phyloP scores from a whole-genome alignment of 345 rosid genomes.

The Mercurialis annua region DNA sequence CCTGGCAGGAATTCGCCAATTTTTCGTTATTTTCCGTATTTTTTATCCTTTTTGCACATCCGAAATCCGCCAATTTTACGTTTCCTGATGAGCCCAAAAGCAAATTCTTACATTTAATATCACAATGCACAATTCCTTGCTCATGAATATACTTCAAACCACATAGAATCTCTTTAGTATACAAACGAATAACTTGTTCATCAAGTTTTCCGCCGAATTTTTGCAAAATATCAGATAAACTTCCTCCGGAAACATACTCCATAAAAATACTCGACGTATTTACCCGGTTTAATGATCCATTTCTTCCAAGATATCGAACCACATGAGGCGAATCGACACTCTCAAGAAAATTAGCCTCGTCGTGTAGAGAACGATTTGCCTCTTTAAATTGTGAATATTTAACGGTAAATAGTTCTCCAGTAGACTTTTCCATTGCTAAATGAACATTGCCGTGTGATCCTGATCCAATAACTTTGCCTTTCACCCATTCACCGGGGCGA shows the following conservation, averaged over 20 bases:
- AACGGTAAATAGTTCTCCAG: slow-evolving; percentile 29
- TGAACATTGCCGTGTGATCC: slow-evolving; percentile 38
- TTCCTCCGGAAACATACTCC: slow-evolving; percentile 42
- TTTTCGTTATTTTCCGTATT: background rate
- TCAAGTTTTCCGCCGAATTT: slow-evolving; percentile 37
- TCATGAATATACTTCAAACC: slow-evolving; percentile 35
- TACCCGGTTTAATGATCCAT: slow-evolving; percentile 3
- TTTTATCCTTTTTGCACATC: slow-evolving; percentile 32
- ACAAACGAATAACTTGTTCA: slow-evolving; percentile 25
- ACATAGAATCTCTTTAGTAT: slow-evolving; percentile 27
- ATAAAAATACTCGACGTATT: slow-evolving; percentile 25
- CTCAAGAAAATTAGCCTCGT: slow-evolving; percentile 30
- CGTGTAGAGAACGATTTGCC: slow-evolving; percentile 17
- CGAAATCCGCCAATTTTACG: slow-evolving; percentile 40
- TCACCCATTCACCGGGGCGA: slow-evolving; percentile 25
- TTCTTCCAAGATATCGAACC: slow-evolving; percentile 26
- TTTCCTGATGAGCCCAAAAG: slow-evolving; percentile 27
- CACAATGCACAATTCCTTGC: slow-evolving; percentile 38
- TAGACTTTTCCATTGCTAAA: slow-evolving; percentile 32
- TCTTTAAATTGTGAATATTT: slow-evolving; percentile 23
- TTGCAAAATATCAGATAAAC: slow-evolving; percentile 26
- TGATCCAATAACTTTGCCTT: slow-evolving; percentile 31
- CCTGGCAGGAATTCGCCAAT: background rate
- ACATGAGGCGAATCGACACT: slow-evolving; percentile 31
- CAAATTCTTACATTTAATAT: slow-evolving; percentile 39